Conservation (phyloP, 176 grass and related monocot species). For the Sorghum bicolor region DNA sequence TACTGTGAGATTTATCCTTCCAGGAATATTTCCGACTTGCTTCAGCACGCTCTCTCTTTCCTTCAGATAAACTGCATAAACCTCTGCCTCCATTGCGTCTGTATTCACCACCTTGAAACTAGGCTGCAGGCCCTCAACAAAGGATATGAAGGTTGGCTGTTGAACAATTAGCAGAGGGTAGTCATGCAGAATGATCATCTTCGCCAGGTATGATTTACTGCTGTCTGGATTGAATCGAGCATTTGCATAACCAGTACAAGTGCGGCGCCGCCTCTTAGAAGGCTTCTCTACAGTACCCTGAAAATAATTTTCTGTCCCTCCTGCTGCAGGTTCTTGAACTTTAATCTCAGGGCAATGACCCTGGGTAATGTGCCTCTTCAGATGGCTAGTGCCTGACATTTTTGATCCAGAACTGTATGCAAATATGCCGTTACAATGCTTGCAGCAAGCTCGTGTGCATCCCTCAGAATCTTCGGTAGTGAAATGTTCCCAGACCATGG, state of each 20-base stretch:
- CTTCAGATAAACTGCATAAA: constrained; percentile 37
- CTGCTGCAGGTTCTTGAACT: constrained; percentile 1
- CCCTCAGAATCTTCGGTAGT: neutral
- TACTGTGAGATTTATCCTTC: constrained; percentile 45
- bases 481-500: constrained; percentile 15
- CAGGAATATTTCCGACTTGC: constrained; percentile 32
- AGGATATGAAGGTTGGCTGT: constrained; percentile 41
- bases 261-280: constrained; percentile 29
- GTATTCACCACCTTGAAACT: constrained; percentile 36
- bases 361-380: neutral
- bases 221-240: constrained; percentile 39
- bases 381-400: neutral
- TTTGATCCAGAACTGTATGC: neutral
- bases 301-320: constrained; percentile 11
- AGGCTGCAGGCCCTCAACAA: constrained; percentile 51
- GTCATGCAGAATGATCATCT: constrained; percentile 63
- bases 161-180: constrained; percentile 50
- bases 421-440: neutral
- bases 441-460: neutral
- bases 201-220: constrained; percentile 43
- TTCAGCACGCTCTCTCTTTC: constrained; percentile 40
- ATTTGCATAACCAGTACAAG: constrained; percentile 25
- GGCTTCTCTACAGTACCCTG: neutral
- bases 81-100: constrained; percentile 23
- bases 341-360: constrained; percentile 49